These are phyloP conservation scores for Trichophyton schoenleinii DNA, from an alignment of 2,329 filamentous ascomycete genomes.

Conservation along the genomic window DNA sequence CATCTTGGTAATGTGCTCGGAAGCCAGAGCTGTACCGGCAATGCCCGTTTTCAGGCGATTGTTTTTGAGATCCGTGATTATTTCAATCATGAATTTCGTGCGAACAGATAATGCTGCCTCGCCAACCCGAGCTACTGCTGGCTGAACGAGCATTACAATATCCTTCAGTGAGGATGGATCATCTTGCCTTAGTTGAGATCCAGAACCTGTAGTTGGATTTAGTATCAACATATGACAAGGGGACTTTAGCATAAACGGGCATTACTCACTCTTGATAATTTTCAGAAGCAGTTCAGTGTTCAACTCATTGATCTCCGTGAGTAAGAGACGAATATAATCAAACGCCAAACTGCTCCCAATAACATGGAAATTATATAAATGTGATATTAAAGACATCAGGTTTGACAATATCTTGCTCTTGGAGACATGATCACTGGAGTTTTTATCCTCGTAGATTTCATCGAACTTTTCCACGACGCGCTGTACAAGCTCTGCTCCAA, in stretches of 20 bases:
- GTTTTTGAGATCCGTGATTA: slow-evolving; percentile 87
- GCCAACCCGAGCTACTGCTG: slow-evolving; percentile 54
- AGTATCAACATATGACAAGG: slow-evolving; percentile 9
- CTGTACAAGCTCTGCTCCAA: slow-evolving; percentile 77
- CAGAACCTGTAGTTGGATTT: slow-evolving; percentile 41
- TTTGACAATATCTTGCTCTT: slow-evolving; percentile 57
- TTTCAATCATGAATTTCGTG: slow-evolving; percentile 96
- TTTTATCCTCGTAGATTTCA: slow-evolving; percentile 41
- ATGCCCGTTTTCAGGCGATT: slow-evolving; percentile 71
- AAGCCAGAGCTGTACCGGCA: slow-evolving; percentile 56
- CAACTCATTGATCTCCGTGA: slow-evolving; percentile 62
- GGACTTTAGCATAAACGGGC: neutral
- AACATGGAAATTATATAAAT: slow-evolving; percentile 87
- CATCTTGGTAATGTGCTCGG: slow-evolving; percentile 77
- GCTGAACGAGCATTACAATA: slow-evolving; percentile 67
- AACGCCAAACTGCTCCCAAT: slow-evolving; percentile 73
- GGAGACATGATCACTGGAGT: slow-evolving; percentile 15
- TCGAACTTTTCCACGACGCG: slow-evolving; percentile 65
- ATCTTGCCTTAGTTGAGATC: slow-evolving; percentile 72
- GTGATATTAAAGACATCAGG: slow-evolving; percentile 66
- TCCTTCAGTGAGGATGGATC: slow-evolving; percentile 81
- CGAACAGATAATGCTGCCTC: slow-evolving; percentile 65
- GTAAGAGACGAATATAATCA: slow-evolving; percentile 72
- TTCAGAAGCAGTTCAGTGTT: slow-evolving; percentile 82
- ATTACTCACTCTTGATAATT: slow-evolving; percentile 53